Evolutionary conservation across 768 basidiomycete species (phyloP), one percentile per base, ranked within the genome.

Genomic region (Bullera alba): DNA sequence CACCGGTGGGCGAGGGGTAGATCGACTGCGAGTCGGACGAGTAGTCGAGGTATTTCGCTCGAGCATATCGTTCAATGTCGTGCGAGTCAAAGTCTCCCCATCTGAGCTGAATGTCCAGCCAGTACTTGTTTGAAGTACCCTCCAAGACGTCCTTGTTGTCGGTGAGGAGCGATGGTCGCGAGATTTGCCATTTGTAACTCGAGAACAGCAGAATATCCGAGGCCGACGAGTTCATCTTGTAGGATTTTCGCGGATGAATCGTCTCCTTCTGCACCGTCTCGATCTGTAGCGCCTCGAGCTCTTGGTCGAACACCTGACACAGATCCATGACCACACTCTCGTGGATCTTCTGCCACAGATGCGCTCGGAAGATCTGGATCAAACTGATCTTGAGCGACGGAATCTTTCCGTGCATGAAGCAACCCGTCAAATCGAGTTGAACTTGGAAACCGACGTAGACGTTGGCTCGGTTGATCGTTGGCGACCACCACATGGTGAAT

Each of bases 211-310:
- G 78, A 67, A 99, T 93, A 67, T 99, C 95, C 45, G 93, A 93
- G 58, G 93, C 96, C n/a, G 91, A 93, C 6, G 91, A 95, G 76
- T 99, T 99, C 95, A 99, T 97, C 81, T 99, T 99, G 82, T 99
- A 99, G 78, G 90, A 95, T 79, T 96, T 96, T 75, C 93, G 87
- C 63, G 93, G 93, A 73, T 95, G 95, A 54, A 99, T 99, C 0
- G 95, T 96, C 75, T 99, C 95, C 75, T 99, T 99, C 74, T 97
- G 95, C 0, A 99, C 95, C 0, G 92, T 97, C 78, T 97, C 95
- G 62, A 99, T 99, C 61, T 96, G 91, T 15, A 99, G 76, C 3
- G 95, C 92, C 71, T 99, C 95, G 28, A 99, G 78, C 67, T 99
- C 95, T 74, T 96, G 92, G 75, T 99, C 95, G 65, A 99, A 95